phyloP scores from a whole-genome alignment of 306 rosid genomes.

The Fragaria vesca region DNA sequence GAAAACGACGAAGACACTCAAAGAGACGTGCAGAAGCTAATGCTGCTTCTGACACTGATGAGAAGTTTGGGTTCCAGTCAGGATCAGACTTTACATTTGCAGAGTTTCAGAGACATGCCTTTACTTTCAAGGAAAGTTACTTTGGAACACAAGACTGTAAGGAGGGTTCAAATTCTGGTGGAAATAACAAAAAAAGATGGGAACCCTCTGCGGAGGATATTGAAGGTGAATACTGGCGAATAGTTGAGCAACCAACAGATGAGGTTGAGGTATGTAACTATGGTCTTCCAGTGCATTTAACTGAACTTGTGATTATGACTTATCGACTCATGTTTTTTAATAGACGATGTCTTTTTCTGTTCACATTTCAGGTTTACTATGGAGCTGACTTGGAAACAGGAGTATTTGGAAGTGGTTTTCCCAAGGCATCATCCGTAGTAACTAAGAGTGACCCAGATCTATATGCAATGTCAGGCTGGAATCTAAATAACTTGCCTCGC shows the following conservation, averaged over 20 bases:
- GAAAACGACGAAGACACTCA: conserved; percentile 62
- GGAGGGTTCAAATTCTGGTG: conserved; percentile 30
- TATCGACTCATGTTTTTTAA: conserved; percentile 14
- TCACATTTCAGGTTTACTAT: conserved; percentile 65
- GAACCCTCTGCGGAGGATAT: conserved; percentile 72
- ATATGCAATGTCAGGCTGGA: conserved; percentile 84
- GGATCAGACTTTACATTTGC: conserved; percentile 70
- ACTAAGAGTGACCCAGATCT: conserved; percentile 38
- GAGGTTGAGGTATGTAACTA: conserved; percentile 77
- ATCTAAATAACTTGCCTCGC: conserved; percentile 82
- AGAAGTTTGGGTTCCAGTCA: conserved; percentile 83
- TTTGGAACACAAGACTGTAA: conserved; percentile 49
- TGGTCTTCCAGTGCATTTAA: conserved; percentile 5
- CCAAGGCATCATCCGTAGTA: conserved; percentile 54
- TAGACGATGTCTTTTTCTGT: conserved; percentile 19
- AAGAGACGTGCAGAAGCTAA: conserved; percentile 60
- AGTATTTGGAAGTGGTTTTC: conserved; percentile 88
- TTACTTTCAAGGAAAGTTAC: conserved; percentile 64
- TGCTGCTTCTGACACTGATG: conserved; percentile 50
- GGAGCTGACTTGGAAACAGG: conserved; percentile 97
- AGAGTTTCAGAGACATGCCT: conserved; percentile 65
- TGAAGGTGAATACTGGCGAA: conserved; percentile 99
- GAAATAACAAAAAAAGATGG: conserved; percentile 34
- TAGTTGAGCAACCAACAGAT: conserved; percentile 81
- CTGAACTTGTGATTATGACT: background rate